Evolutionary conservation across 2,329 filamentous ascomycete genomes (phyloP).

Genomic region (Zopfia rhizophila): DNA sequence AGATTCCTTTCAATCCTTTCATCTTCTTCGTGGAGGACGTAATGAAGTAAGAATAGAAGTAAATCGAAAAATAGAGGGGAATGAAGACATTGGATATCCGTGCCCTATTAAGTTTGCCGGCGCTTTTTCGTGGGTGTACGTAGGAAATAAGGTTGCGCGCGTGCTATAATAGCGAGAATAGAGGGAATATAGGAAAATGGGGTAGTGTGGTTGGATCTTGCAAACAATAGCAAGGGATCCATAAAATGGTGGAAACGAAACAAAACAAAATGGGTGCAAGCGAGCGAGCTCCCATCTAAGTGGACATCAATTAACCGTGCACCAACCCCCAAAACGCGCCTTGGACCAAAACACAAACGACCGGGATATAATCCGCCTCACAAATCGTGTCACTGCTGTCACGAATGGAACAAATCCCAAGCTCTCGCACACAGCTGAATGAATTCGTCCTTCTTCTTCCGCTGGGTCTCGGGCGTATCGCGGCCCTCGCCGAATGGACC

Average conservation of each 20-base stretch:
- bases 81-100: constrained; percentile 30
- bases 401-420: constrained; percentile 98
- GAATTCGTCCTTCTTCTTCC: constrained; percentile 93
- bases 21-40: constrained; percentile 13
- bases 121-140: constrained; percentile 32
- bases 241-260: constrained; percentile 20
- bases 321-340: constrained; percentile 36
- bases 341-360: constrained; percentile 20
- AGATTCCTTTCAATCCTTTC: constrained; percentile 13
- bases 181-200: constrained; percentile 15
- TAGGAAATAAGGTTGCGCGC: constrained; percentile 31
- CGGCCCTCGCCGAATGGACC: constrained; percentile 82
- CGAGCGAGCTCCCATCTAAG: constrained; percentile 34
- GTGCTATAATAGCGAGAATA: constrained; percentile 28
- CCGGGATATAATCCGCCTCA: constrained; percentile 19
- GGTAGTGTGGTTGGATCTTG: constrained; percentile 21
- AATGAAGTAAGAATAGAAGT: constrained; percentile 12
- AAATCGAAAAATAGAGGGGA: constrained; percentile 10
- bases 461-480: constrained; percentile 83
- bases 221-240: constrained; percentile 11
- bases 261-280: constrained; percentile 27
- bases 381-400: constrained; percentile 38
- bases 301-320: constrained; percentile 23
- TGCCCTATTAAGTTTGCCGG: constrained; percentile 38
- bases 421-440: constrained; percentile 85